Base-by-base conservation (phyloP, 495 filamentous ascomycete species). In the Parmelia sp. region DNA sequence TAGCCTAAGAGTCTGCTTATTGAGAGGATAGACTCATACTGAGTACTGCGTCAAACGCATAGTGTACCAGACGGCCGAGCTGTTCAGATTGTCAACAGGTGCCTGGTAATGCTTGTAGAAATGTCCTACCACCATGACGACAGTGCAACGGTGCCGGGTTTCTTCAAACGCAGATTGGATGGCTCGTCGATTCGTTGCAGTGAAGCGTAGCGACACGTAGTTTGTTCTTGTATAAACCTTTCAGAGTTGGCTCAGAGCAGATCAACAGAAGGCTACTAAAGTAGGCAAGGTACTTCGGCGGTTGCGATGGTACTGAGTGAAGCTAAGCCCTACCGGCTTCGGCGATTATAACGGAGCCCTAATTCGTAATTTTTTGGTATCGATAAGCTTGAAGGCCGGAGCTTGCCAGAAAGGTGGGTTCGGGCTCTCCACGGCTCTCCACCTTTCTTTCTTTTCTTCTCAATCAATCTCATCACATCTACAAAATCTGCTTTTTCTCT, bases 21-120 rank as follows among this genome's bases (percentile, higher is more conserved):
- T n/a, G n/a, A n/a, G n/a, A 35, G 19, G 19, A 33, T 56, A 15
- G 62, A 39, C 39, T 80, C 88, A 69, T 82, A 96, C 91, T 76
- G 67, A 97, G 84, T 39, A 97, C 90, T 67, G 94, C 95, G 78
- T 98, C 94, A 71, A 98, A 92, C 71, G 91, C 91, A 79, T 94
- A 96, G 79, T 98, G 94, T 70, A 88, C 88, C 65, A 98, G 74
- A 75, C 89, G 85, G 77, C 92, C 94, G 77, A 98, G 80, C 95
- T 97, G 84, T 75, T 75, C 62, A 45, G 35, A 21, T 25, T 31
- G 45, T 68, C 58, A 64, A 56, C 51, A 39, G 47, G 25, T 40
- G 53, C 40, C 40, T 27, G 17, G 31, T 44, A n/a, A 5, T 25
- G 11, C 7, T 27, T n/a, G 49, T 19, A 40, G 21, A 56, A 44